Evolutionary conservation across 495 filamentous ascomycete species (phyloP), one percentile per base, ranked within the genome.

Genomic region (Aspergillus taichungensis): DNA sequence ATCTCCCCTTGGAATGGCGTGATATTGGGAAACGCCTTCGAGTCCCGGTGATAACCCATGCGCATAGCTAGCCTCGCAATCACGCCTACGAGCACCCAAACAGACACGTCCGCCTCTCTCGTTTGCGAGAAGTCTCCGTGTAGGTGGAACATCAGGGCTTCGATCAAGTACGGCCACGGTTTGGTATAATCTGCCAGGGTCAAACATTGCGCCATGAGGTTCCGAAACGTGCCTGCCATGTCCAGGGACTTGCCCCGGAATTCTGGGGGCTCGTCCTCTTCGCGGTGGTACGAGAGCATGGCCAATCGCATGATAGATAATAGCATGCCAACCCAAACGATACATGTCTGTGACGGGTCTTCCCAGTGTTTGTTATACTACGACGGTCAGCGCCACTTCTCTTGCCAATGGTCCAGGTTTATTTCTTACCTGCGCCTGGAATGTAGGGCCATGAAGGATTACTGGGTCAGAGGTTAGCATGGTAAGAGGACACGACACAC

Each of bases 31-130:
- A 88, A 95, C 63, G 83, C 80, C 55, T 84, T 85, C 10, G 87
- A 79, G 60, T 99, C 92, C 44, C 94, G 79, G 56, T 99, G 92
- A 48, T 95, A 94, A 37, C 92, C 92, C 87, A 95, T 95, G 24
- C 87, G 77, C 75, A 96, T 88, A 8, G 91, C 87, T 43, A 95
- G 67, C 45, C 91, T 80, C 18, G 86, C 81, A 48, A 94, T 80
- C 54, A 94, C 78, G 13, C 87, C 84, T 6, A 80, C 74, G 43
- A 92, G 76, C 37, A 95, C 71, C 83, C 90, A 94, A 8, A 94
- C 70, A 8, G 82, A 84, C 8, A 85, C 71, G 47, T 96, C 90
- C 8, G 85, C 77, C 51, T 95, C 88, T 66, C 80, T 82, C 36
- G 80, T 83, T 44, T 85, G 77, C 12, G 78, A 77, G 54, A 85